Evolutionary conservation across 2,329 filamentous ascomycete species (phyloP).

Genomic region (Claviceps monticola): DNA sequence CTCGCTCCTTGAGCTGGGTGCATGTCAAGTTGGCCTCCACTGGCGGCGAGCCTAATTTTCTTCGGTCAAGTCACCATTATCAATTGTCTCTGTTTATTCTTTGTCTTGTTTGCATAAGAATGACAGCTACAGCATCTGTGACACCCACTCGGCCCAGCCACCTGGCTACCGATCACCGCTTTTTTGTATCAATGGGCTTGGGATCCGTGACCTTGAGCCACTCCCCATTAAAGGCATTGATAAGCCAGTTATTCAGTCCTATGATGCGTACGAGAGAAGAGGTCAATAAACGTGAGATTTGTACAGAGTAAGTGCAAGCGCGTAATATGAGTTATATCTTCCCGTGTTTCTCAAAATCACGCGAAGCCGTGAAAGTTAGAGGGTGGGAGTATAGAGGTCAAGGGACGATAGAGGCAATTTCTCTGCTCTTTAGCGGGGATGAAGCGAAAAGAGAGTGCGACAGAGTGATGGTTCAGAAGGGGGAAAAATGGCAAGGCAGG

Average conservation of each 20-base stretch:
- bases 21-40: background rate
- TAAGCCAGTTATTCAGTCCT: constrained; percentile 80
- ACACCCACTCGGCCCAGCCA: background rate
- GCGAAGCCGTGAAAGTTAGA: too few species aligned
- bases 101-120: background rate
- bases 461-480: too few species aligned
- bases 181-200: constrained; percentile 27
- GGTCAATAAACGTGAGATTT: too few species aligned
- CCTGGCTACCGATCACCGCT: background rate
- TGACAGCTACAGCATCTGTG: background rate
- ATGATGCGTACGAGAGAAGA: background rate
- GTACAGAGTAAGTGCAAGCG: too few species aligned
- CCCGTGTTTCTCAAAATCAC: too few species aligned
- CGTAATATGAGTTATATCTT: too few species aligned
- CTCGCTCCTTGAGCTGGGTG: background rate
- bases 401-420: too few species aligned
- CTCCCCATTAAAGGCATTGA: constrained; percentile 96
- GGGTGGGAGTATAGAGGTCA: too few species aligned
- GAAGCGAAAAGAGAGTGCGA: too few species aligned
- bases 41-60: too few species aligned
- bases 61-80: too few species aligned
- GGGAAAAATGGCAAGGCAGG: background rate
- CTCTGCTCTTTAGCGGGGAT: too few species aligned
- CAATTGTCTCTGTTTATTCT: background rate
- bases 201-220: constrained; percentile 53